These are phyloP conservation scores for Trichaptum fuscoviolaceum DNA, from an alignment of 768 basidiomycete genomes.

Conservation along the genomic window DNA sequence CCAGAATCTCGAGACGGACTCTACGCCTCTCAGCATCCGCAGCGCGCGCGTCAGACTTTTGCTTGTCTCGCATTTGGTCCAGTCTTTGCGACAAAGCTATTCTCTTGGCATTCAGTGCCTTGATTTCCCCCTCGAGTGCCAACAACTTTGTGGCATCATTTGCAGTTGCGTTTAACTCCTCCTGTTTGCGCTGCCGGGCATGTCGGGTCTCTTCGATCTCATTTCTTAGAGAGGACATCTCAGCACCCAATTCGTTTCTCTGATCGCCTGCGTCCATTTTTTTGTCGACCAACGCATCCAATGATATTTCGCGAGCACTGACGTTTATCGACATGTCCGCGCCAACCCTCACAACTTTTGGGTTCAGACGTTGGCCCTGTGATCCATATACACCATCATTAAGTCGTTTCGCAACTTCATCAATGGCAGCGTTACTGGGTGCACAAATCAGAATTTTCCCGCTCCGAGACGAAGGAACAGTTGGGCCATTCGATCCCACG, in stretches of 20 bases:
- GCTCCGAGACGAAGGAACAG: constrained; percentile 33
- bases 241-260: constrained; percentile 46
- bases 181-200: constrained; percentile 50
- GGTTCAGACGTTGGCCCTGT: constrained; percentile 44
- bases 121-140: constrained; percentile 68
- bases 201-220: constrained; percentile 69
- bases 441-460: constrained; percentile 88
- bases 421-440: constrained; percentile 97
- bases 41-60: constrained; percentile 75
- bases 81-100: constrained; percentile 61
- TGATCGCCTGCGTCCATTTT: constrained; percentile 47
- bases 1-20: constrained; percentile 67
- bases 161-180: constrained; percentile 50
- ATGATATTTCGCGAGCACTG: constrained; percentile 77
- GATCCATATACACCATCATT: constrained; percentile 68
- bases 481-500: constrained; percentile 31
- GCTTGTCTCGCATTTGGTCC: constrained; percentile 76
- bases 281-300: constrained; percentile 82
- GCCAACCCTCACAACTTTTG: constrained; percentile 90
- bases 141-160: constrained; percentile 51
- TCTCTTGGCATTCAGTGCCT: constrained; percentile 57
- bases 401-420: constrained; percentile 87
- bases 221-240: constrained; percentile 52
- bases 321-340: constrained; percentile 67
- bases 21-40: constrained; percentile 76